Conservation (phyloP, 2,329 filamentous ascomycete genomes). For the Capronia epimyces region DNA sequence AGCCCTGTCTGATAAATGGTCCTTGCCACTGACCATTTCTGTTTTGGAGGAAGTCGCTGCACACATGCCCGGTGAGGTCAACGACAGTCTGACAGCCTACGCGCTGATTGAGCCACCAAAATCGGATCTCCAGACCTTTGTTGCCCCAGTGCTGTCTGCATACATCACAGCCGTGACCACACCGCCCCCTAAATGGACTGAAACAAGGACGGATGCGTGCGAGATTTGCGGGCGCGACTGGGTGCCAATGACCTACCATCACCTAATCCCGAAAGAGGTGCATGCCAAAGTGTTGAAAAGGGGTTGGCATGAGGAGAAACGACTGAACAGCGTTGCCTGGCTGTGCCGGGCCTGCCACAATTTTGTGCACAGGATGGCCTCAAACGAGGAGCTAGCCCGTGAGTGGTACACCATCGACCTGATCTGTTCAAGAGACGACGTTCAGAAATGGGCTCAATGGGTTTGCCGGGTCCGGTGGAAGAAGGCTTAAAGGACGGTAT, state of each 20-base stretch:
- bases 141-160: slow-evolving; percentile 57
- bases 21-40: slow-evolving; percentile 51
- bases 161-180: slow-evolving; percentile 57
- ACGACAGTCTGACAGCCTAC: slow-evolving; percentile 66
- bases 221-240: slow-evolving; percentile 72
- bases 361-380: slow-evolving; percentile 70
- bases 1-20: slow-evolving; percentile 51
- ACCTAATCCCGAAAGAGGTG: slow-evolving; percentile 72
- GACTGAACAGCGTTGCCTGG: slow-evolving; percentile 77
- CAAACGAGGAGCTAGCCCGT: slow-evolving; percentile 71
- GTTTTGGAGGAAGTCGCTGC: slow-evolving; percentile 50
- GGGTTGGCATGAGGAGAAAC: slow-evolving; percentile 71
- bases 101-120: slow-evolving; percentile 49
- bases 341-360: slow-evolving; percentile 77
- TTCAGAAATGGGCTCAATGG: slow-evolving; percentile 66
- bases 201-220: slow-evolving; percentile 56
- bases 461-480: slow-evolving; percentile 71
- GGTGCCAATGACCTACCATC: slow-evolving; percentile 75
- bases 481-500: slow-evolving; percentile 45
- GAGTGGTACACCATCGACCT: slow-evolving; percentile 68
- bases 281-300: slow-evolving; percentile 71
- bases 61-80: slow-evolving; percentile 53
- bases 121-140: slow-evolving; percentile 49
- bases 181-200: slow-evolving; percentile 58
- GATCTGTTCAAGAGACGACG: slow-evolving; percentile 64